phyloP scores from a whole-genome alignment of 2,329 filamentous ascomycete species.

The Phialemonium atrogriseum region DNA sequence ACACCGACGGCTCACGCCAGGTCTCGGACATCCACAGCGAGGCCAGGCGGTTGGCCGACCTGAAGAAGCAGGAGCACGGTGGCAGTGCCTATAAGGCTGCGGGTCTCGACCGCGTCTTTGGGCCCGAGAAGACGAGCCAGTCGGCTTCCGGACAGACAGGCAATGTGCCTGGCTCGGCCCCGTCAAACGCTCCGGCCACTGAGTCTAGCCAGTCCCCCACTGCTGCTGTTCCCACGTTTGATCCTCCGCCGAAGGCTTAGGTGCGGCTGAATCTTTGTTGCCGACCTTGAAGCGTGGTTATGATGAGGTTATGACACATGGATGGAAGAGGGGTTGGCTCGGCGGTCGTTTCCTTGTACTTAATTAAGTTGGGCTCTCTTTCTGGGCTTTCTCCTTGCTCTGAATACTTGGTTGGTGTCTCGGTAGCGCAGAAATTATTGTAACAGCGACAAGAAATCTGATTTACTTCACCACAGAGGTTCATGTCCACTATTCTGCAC shows the following conservation, averaged over 20 bases:
- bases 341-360: too few relatives aligned
- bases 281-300: too few relatives aligned
- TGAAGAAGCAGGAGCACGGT: conserved; percentile 65
- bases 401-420: too few relatives aligned
- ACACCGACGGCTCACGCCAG: conserved; percentile 76
- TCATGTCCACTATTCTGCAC: too few relatives aligned
- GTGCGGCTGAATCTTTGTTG: too few relatives aligned
- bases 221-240: conserved; percentile 1
- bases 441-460: too few relatives aligned
- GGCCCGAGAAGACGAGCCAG: conserved; percentile 14
- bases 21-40: conserved; percentile 91
- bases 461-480: too few relatives aligned
- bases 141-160: neutral
- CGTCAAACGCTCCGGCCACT: neutral
- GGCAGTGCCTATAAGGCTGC: conserved; percentile 51
- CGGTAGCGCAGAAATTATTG: too few relatives aligned
- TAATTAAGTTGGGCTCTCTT: too few relatives aligned
- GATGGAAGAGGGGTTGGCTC: too few relatives aligned
- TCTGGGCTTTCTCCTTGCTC: too few relatives aligned
- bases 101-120: conserved; percentile 49
- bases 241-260: conserved; percentile 1
- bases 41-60: conserved; percentile 75
- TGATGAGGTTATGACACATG: too few relatives aligned
- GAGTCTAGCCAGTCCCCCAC: conserved; percentile 2
- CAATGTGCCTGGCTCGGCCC: conserved; percentile 1